Conservation (phyloP, 1,284 basidiomycete genomes). For the Cryptococcus jaspeensis region DNA sequence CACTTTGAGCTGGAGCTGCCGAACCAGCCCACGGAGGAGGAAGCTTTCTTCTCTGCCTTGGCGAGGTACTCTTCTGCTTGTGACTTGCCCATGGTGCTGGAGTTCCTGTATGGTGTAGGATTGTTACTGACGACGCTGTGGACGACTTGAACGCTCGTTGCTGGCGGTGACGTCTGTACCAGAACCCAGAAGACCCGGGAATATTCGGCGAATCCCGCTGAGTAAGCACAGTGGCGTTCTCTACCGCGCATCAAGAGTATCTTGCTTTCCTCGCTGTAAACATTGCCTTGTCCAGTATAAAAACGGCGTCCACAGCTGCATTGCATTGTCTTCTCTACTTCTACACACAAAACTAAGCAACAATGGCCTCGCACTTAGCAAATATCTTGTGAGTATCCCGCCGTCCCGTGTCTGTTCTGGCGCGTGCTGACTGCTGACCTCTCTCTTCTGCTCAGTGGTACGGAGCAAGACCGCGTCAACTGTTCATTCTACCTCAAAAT, state of each 20-base stretch:
- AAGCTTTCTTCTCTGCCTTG: conserved; percentile 89
- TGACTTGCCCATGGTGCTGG: conserved; percentile 36
- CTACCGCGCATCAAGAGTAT: not conserved
- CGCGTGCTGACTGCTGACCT: conserved; percentile 10
- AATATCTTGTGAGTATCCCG: conserved; percentile 48
- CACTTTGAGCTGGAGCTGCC: conserved; percentile 73
- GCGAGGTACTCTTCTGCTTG: conserved; percentile 60
- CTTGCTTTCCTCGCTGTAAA: not conserved
- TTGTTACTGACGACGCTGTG: not conserved
- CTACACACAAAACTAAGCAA: conserved; percentile 7
- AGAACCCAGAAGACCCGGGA: conserved; percentile 15
- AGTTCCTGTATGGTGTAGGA: not conserved
- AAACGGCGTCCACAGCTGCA: not conserved
- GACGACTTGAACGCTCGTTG: not conserved
- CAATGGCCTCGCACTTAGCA: conserved; percentile 50
- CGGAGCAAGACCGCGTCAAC: conserved; percentile 52
- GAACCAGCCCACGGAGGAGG: conserved; percentile 78
- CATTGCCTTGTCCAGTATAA: not conserved
- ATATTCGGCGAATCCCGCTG: conserved; percentile 25
- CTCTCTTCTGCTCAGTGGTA: conserved; percentile 35
- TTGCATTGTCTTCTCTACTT: too few relatives aligned
- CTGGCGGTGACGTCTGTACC: conserved; percentile 10
- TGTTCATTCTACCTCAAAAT: conserved; percentile 54
- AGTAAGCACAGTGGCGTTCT: conserved; percentile 20
- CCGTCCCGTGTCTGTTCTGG: not conserved